A percentile compares a stretch with the other conserved stretches of the same genome.
Evolutionary conservation across 768 basidiomycete genomes (phyloP).

Genomic region (Rhizopogon sp.): DNA sequence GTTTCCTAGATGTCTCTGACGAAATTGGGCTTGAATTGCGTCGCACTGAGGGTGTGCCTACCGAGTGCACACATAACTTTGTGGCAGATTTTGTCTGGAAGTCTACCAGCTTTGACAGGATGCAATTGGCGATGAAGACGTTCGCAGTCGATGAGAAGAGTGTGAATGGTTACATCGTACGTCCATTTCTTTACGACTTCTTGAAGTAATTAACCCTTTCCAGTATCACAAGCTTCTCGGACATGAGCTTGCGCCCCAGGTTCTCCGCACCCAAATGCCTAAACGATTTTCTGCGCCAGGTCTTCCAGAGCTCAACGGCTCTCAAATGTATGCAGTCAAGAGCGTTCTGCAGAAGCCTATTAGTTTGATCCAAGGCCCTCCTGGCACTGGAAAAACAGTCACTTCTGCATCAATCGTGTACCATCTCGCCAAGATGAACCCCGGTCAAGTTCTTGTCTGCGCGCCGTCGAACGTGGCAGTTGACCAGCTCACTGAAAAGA

Average conservation of each 20-base stretch:
- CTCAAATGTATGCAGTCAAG: slow-evolving; percentile 99
- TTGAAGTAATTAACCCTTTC: slow-evolving; percentile 4
- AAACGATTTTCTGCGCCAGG: slow-evolving; percentile 97
- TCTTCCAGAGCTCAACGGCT: slow-evolving; percentile 97
- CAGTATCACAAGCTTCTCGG: slow-evolving; percentile 98
- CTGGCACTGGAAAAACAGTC: slow-evolving; percentile 98
- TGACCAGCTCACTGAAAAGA: slow-evolving; percentile 98
- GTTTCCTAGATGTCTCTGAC: slow-evolving; percentile 84
- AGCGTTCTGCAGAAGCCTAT: slow-evolving; percentile 97
- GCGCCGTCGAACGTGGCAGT: slow-evolving; percentile 99
- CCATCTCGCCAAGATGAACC: slow-evolving; percentile 99
- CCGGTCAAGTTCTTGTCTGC: slow-evolving; percentile 97
- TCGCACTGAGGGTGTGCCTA: slow-evolving; percentile 87
- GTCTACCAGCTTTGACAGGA: slow-evolving; percentile 97
- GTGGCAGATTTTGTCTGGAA: slow-evolving; percentile 99
- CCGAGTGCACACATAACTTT: slow-evolving; percentile 91
- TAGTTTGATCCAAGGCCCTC: slow-evolving; percentile 96
- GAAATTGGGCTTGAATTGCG: slow-evolving; percentile 94
- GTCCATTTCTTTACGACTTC: slow-evolving; percentile 22
- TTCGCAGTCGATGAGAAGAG: slow-evolving; percentile 99
- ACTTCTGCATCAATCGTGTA: slow-evolving; percentile 99
- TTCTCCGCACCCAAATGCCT: slow-evolving; percentile 87
- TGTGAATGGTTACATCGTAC: slow-evolving; percentile 95
- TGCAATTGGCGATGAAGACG: slow-evolving; percentile 99
- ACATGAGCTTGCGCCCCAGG: slow-evolving; percentile 95